Percentiles rank a stretch among this genome's conserved stretches.
These are phyloP conservation scores for Pisolithus tinctorius DNA, from an alignment of 768 basidiomycete species.

Conservation along the genomic window DNA sequence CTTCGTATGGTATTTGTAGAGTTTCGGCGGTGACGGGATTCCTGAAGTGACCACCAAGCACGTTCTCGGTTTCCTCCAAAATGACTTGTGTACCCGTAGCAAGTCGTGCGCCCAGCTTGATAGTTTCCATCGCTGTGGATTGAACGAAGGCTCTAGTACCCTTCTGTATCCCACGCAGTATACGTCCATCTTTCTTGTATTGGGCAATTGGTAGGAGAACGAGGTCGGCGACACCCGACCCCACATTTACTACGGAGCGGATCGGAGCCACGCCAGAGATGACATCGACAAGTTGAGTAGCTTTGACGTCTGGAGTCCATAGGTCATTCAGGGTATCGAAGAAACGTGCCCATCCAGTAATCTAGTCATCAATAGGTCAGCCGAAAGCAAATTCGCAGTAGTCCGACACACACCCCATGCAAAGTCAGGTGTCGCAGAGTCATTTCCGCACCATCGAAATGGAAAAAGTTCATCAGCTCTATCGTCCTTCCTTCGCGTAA, in stretches of 20 bases:
- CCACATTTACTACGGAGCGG: slow-evolving; percentile 94
- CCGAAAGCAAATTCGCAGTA: background rate
- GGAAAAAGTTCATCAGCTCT: slow-evolving; percentile 99
- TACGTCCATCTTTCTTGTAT: slow-evolving; percentile 92
- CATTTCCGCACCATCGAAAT: slow-evolving; percentile 99
- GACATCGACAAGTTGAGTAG: slow-evolving; percentile 94
- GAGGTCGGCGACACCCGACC: slow-evolving; percentile 93
- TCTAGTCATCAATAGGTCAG: slow-evolving; percentile 40
- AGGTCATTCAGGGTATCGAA: slow-evolving; percentile 93
- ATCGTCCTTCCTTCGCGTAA: slow-evolving; percentile 87
- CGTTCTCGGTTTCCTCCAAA: slow-evolving; percentile 88
- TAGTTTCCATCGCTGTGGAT: slow-evolving; percentile 91
- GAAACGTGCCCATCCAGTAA: slow-evolving; percentile 87
- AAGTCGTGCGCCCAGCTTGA: slow-evolving; percentile 88
- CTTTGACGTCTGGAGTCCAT: slow-evolving; percentile 99
- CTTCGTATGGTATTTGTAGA: slow-evolving; percentile 38
- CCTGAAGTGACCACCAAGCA: slow-evolving; percentile 75
- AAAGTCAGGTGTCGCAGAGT: slow-evolving; percentile 89
- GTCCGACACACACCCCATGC: slow-evolving; percentile 62
- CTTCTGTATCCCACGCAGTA: slow-evolving; percentile 89
- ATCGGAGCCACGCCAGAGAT: slow-evolving; percentile 96
- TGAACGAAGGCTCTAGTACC: slow-evolving; percentile 91
- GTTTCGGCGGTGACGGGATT: slow-evolving; percentile 63
- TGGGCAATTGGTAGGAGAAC: slow-evolving; percentile 94
- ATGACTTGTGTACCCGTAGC: slow-evolving; percentile 98